Conservation (phyloP, 495 filamentous ascomycete species). For the Daldinia loculata region DNA sequence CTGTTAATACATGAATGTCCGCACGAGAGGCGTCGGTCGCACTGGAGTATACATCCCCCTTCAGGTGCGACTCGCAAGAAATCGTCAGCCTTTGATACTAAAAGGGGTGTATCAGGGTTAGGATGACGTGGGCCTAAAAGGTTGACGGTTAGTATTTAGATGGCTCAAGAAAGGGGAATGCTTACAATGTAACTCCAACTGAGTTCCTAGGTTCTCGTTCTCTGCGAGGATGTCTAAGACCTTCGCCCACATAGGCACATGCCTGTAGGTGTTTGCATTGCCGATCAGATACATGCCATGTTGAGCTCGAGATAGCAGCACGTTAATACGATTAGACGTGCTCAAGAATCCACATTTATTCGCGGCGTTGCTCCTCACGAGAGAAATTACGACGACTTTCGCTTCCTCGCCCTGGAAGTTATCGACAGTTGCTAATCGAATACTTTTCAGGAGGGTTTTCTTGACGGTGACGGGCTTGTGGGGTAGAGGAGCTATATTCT, state of each 20-base stretch:
- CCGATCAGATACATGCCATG: conserved; percentile 90
- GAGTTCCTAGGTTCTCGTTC: conserved; percentile 60
- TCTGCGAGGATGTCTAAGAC: conserved; percentile 65
- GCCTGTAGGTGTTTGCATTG: conserved; percentile 65
- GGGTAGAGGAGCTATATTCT: conserved; percentile 36
- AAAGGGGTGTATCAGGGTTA: conserved; percentile 64
- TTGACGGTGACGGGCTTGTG: conserved; percentile 45
- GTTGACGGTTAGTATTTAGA: conserved; percentile 5
- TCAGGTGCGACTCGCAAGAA: conserved; percentile 71
- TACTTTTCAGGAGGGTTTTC: conserved; percentile 63
- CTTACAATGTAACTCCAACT: conserved; percentile 66
- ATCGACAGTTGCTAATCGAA: conserved; percentile 83
- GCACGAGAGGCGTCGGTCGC: conserved; percentile 68
- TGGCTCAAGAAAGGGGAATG: neutral
- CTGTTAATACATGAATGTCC: conserved; percentile 74
- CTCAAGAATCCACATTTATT: conserved; percentile 76
- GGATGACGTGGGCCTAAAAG: conserved; percentile 65
- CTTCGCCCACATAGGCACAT: conserved; percentile 74
- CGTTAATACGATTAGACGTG: conserved; percentile 82
- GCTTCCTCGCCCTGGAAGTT: conserved; percentile 89
- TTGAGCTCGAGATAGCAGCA: conserved; percentile 74
- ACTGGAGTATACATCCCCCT: conserved; percentile 72
- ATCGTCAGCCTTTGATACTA: conserved; percentile 67
- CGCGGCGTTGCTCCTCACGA: conserved; percentile 75
- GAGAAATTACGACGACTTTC: conserved; percentile 80